Evolutionary conservation across 805 yeast species (phyloP), one percentile per base, ranked within the genome.

Genomic region (Lachancea sp.): DNA sequence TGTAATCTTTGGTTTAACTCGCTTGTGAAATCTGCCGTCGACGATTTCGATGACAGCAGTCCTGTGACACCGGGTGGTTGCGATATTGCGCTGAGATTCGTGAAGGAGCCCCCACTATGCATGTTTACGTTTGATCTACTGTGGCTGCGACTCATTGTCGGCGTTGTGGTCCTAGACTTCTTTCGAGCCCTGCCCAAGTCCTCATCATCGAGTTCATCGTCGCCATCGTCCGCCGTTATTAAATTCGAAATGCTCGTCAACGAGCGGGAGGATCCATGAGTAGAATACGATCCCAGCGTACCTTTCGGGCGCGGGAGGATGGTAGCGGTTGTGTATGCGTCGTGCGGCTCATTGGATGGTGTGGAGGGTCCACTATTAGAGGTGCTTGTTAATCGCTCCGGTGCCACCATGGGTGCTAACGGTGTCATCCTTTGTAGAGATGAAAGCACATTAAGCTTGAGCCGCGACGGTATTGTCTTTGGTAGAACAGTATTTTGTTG

Each of bases 371-470:
- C 43, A 13, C 33, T 25, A 22, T 22, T 39, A 22, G 31, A 18
- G 2, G 20, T 20, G 29, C 37, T 30, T 7, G 17, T 25, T 11
- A 7, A 11, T 16, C 29, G 21, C 19, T 17, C 39, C 16, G 37
- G 41, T 9, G 48, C 9, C 15, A 5, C 29, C 9, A 30, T 18
- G 8, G 36, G 36, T 6, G 42, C 34, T 15, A 77, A 53, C 6
- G 82, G 83, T 0, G 83, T 78, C 80, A 78, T 75, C 53, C 79
- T 67, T 54, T 78, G 83, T 40, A 80, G 57, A 3, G 83, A 71
- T 0, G 75, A 65, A 17, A 72, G 49, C 1, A 72, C 68, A 45
- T 59, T 65, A 15, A 68, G 45, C 20, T 55, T 54, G 2, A 52
- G 43, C 11, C 47, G 38, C 8, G 42, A 34, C 19, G 41, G 17